Evolutionary conservation across 768 basidiomycete species (phyloP).

Genomic region (Gelatoporia subvermispora): DNA sequence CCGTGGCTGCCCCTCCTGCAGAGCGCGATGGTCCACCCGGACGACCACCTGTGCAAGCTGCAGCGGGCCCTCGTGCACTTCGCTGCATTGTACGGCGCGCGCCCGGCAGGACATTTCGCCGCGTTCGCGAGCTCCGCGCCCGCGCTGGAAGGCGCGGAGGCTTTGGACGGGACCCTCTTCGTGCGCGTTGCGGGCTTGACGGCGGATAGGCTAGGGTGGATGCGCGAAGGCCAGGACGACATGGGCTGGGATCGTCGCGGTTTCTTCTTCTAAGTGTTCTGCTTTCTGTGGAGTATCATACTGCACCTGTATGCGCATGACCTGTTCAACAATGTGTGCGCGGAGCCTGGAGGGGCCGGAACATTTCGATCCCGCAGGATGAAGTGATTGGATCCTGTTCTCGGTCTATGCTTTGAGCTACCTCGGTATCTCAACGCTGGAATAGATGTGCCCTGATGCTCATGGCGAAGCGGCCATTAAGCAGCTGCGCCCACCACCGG

Average conservation of each 20-base stretch:
- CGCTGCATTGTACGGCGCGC: slow-evolving; percentile 37
- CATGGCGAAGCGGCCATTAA: too few species aligned
- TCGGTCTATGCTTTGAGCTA: too few species aligned
- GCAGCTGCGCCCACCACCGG: too few species aligned
- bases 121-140: slow-evolving; percentile 7
- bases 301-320: too few species aligned
- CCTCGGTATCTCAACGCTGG: too few species aligned
- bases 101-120: slow-evolving; percentile 29
- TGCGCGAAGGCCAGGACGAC: slow-evolving; percentile 29
- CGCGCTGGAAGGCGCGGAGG: slow-evolving; percentile 41
- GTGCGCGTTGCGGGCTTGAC: slow-evolving; percentile 51
- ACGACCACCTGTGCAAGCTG: slow-evolving; percentile 50
- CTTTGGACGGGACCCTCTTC: slow-evolving; percentile 60
- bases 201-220: slow-evolving; percentile 36
- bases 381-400: too few species aligned
- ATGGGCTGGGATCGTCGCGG: slow-evolving; percentile 23
- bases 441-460: too few species aligned
- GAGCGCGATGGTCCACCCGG: slow-evolving; percentile 48
- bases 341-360: too few species aligned
- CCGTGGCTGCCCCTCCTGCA: slow-evolving; percentile 56
- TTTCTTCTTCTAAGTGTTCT: slow-evolving; percentile 18
- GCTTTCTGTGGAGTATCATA: too few species aligned
- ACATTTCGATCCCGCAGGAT: too few species aligned
- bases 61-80: slow-evolving; percentile 47
- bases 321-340: too few species aligned